Base-by-base conservation (phyloP, 768 basidiomycete species). In the Plicaturopsis crispa region DNA sequence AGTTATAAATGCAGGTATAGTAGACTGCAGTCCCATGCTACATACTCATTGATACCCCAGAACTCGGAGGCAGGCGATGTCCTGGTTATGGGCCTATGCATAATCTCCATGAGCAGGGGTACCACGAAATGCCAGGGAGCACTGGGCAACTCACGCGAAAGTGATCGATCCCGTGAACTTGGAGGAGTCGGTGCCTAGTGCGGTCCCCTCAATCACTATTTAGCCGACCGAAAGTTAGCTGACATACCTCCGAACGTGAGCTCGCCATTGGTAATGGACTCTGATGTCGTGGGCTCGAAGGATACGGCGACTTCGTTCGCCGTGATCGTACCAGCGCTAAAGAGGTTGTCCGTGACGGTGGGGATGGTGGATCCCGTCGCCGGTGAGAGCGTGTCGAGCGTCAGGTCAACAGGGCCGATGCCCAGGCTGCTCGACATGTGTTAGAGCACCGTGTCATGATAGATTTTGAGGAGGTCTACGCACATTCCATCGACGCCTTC, bases 331-430 rank as follows among this genome's bases (percentile, higher is more conserved):
- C 53, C 52, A 14, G 50, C 46, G 2, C 41, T 13, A 42, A 30
- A 58, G 5, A 58, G 54, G 44, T 54, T 63, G 51, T 62, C 57
- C 5, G 51, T 58, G 34, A 64, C 56, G 14, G 58, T 57, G 5
- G 55, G 53, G 14, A 59, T 32, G n/a, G 54, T 50, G 2, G 49
- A 31, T 7, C 54, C 58, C 21, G 33, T 28, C 36, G 56, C 53
- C 3, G 55, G 54, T n/a, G n/a, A n/a, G 26, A 74, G 67, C n/a
- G 69, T 73, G 51, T 66, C 72, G 35, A 57, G 7, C 1, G 81
- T 82, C 34, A 84, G 62, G 38, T 57, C 66, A 8, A 60, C 56
- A 16, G 82, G 82, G 16, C 81, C 82, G 41, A 84, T 70, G 13
- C 79, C 82, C n/a, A n/a, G n/a, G n/a, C n/a, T n/a, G n/a, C 17